Base-by-base conservation (phyloP, 805 yeast species). In the Lipomyces orientalis region DNA sequence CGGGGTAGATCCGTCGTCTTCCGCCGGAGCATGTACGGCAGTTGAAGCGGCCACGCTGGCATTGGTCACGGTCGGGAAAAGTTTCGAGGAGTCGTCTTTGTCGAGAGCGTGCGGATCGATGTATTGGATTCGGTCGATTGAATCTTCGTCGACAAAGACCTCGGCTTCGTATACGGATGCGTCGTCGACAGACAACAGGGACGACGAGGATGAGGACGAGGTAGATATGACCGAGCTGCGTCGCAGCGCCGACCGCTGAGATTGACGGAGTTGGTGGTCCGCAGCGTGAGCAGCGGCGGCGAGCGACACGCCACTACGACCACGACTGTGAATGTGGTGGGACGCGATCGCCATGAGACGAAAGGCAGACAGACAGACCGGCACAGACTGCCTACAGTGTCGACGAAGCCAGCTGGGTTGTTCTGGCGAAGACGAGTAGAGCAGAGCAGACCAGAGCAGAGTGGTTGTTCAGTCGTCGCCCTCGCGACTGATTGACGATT, bases 121-220 rank as follows among this genome's bases (percentile, higher is more conserved):
- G 63, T 29, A n/a, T 35, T 39, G 35, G 4, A 60, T 12, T 57
- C 33, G 37, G 55, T 65, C 61, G n/a, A 56, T 12, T 6, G 62
- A 19, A 55, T 64, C 66, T 51, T 56, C 55, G 52, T 62, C 72
- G 51, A 59, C 52, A 51, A 61, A 54, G 19, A 66, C 68, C 56
- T 69, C 72, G 39, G 72, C 72, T 46, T 69, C 71, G 64, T 69
- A 69, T 2, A 69, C 65, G 12, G 72, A 66, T 16, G 65, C 68
- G 43, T 67, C 71, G 58, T 35, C 56, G n/a, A 64, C 61, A 56
- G 67, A 61, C 35, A 54, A 39, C 25, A 57, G 51, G 7, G 67
- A 54, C 25, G 70, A 49, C 51, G 55, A 62, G 22, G 67, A 58
- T n/a, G 65, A 54, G 25, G 60, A 56, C 7, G 55, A 63, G 19